Percentiles rank a stretch among this genome's conserved stretches.
phyloP scores from a whole-genome alignment of 2,329 filamentous ascomycete species.

The Colletotrichum navitas region DNA sequence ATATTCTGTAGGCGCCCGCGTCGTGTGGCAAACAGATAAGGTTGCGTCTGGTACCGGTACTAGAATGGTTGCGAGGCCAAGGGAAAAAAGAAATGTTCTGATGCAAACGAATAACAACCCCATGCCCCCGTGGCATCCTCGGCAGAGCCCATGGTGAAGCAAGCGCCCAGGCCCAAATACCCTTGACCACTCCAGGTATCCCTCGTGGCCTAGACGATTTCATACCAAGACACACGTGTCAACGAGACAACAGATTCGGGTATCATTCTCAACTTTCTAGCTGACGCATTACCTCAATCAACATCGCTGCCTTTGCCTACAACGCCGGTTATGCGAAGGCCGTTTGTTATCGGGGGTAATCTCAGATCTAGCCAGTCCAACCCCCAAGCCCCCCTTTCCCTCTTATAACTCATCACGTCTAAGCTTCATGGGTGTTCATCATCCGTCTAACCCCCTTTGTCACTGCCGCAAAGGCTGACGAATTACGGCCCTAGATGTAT shows the following conservation, averaged over 20 bases:
- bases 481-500: conserved; percentile 17
- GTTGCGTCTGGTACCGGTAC: not conserved
- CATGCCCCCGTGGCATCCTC: not conserved
- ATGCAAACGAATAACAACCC: not conserved
- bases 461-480: not conserved
- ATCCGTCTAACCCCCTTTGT: not conserved
- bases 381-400: not conserved
- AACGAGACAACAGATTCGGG: conserved; percentile 50
- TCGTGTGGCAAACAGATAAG: not conserved
- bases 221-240: not conserved
- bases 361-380: conserved; percentile 28
- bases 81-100: not conserved
- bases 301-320: conserved; percentile 33
- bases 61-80: not conserved
- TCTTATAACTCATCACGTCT: not conserved
- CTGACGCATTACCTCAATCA: conserved; percentile 42
- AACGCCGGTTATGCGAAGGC: conserved; percentile 12
- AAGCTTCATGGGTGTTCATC: not conserved
- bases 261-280: conserved; percentile 53
- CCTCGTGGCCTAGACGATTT: not conserved
- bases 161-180: not conserved
- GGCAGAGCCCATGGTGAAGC: conserved; percentile 5
- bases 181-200: too few relatives aligned
- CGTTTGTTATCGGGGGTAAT: conserved; percentile 11
- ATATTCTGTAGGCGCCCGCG: not conserved